Evolutionary conservation across 306 rosid genomes (phyloP).

Genomic region (Ziziphus jujuba): DNA sequence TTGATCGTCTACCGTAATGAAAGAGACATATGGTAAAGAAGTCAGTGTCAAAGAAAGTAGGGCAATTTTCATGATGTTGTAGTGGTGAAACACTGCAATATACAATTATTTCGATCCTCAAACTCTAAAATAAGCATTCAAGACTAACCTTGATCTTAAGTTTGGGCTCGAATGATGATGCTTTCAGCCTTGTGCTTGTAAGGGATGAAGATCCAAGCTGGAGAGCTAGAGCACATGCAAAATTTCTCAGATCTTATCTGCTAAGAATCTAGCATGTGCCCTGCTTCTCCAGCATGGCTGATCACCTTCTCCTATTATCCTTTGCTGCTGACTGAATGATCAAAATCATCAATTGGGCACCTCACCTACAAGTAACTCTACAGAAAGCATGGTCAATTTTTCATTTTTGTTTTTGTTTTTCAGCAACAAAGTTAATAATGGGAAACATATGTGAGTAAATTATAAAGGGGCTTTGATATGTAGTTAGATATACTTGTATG

Average conservation of each 20-base stretch:
- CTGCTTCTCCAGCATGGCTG: conserved; percentile 86
- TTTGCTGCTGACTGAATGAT: conserved; percentile 14
- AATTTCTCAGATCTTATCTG: conserved; percentile 33
- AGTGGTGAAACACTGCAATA: conserved; percentile 10
- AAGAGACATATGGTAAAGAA: background rate
- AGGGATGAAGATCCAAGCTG: conserved; percentile 60
- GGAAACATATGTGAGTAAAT: conserved; percentile 15
- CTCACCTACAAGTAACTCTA: too few species aligned
- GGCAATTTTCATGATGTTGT: too few species aligned
- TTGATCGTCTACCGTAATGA: background rate
- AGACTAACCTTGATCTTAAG: conserved; percentile 14
- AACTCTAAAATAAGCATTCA: background rate
- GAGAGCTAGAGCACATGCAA: conserved; percentile 59
- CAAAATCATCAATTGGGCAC: background rate
- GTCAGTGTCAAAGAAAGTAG: too few species aligned
- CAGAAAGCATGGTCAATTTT: background rate
- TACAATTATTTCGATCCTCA: background rate
- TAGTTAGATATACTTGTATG: conserved; percentile 10
- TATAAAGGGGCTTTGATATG: background rate
- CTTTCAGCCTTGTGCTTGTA: conserved; percentile 7
- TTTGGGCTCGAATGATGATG: background rate
- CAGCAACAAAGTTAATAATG: conserved; percentile 13
- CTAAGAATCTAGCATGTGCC: conserved; percentile 60
- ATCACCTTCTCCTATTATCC: conserved; percentile 26
- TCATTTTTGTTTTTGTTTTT: too few species aligned